Conservation (phyloP, 371 early-diverging fungal species). For the Ordospora colligata region DNA sequence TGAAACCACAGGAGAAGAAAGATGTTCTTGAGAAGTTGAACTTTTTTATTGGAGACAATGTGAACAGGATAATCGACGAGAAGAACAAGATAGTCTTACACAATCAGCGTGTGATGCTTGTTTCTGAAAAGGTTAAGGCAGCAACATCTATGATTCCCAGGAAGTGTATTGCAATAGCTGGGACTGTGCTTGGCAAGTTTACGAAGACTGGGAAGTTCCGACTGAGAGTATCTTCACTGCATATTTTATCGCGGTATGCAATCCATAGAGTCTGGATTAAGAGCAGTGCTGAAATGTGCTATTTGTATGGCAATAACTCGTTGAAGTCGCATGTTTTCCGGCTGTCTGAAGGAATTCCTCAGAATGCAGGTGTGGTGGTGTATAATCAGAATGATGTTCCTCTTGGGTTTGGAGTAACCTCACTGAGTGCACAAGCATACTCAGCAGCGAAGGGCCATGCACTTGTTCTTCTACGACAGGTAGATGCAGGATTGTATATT, state of each 20-base stretch:
- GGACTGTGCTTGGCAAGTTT: slow-evolving; percentile 93
- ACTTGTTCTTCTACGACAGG: slow-evolving; percentile 86
- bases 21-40: slow-evolving; percentile 55
- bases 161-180: slow-evolving; percentile 75
- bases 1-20: slow-evolving; percentile 53
- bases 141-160: slow-evolving; percentile 40
- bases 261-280: slow-evolving; percentile 93
- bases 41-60: slow-evolving; percentile 56
- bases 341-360: slow-evolving; percentile 87
- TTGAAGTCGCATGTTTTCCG: slow-evolving; percentile 89
- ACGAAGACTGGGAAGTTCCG: slow-evolving; percentile 89
- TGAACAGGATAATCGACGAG: slow-evolving; percentile 40
- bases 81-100: slow-evolving; percentile 45
- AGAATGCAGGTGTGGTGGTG: slow-evolving; percentile 88
- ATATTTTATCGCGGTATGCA: slow-evolving; percentile 81
- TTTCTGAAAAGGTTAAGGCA: slow-evolving; percentile 41
- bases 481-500: slow-evolving; percentile 90
- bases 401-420: slow-evolving; percentile 92
- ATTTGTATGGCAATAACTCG: slow-evolving; percentile 93
- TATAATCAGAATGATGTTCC: slow-evolving; percentile 83
- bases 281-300: slow-evolving; percentile 95
- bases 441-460: slow-evolving; percentile 82
- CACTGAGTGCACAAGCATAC: slow-evolving; percentile 76
- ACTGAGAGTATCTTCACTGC: slow-evolving; percentile 81
- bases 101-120: slow-evolving; percentile 49